Base-by-base conservation (phyloP, 352 stramenopile species). In the Phytophthora parvispora region DNA sequence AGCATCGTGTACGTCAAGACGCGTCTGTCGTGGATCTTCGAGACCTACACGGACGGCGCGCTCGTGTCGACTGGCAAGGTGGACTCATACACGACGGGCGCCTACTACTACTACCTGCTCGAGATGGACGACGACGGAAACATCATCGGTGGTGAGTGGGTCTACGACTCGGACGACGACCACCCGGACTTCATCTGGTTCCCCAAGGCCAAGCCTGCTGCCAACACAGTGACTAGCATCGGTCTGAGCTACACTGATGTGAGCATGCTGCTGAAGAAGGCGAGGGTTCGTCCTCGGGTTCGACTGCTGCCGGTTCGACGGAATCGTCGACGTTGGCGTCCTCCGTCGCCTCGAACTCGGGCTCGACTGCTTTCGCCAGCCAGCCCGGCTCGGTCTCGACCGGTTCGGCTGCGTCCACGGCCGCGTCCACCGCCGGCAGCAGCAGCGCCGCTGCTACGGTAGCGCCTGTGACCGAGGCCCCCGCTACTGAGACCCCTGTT, bases 111-210 rank as follows among this genome's bases (percentile, higher is more conserved):
- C 45, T 87, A 87, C 64, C 60, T 84, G 10, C 59, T 84, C 20
- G 78, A 87, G 58, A 29, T 87, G 8, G 78, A 87, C 45, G 47
- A 45, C 29, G 61, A 49, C 16, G 64, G 70, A 10, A 59, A 70
- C 16, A 84, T 87, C 36, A 57, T 84, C 54, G 78, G 78, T 8
- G 76, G 78, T 1, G 78, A 87, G 43, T 87, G 78, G 78, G 49
- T 84, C 22, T 75, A 72, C 63, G 54, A 64, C 29, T 84, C 75
- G 18, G 38, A 72, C 32, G 40, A 51, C 22, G 57, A 74, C 43
- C 78, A 87, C 58, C 72, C 69, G 8, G 78, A 87, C 25, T 84
- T 87, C 55, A 25, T 84, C 7, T 87, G 78, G 78, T 48, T 87
- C 2, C 27, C 67, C 1, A 75, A 66, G 27, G 18, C 42, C 0